Evolutionary conservation across 352 stramenopile genomes (phyloP), one percentile per base, ranked within the genome.

Genomic region (Phytophthora pisi): DNA sequence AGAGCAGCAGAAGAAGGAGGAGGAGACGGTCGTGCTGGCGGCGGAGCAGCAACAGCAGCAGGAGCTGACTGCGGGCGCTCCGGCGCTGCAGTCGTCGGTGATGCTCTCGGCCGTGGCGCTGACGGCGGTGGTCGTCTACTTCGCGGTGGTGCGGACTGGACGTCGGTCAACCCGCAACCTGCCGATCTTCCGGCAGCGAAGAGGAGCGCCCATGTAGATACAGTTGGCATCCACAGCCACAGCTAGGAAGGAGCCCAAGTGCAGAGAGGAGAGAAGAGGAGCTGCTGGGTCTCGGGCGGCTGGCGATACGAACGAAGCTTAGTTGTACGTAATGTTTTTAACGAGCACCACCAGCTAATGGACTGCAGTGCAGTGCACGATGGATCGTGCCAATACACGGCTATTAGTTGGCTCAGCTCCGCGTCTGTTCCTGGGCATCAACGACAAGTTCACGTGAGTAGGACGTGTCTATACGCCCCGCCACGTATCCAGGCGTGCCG

Each of bases 141-240:
- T 63, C 5, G 61, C 55, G 1, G 23, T 64, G 18, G 38, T 64
- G 68, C 57, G 62, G 10, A 36, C 10, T 46, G 38, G 51, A 3
- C 56, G 68, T 16, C 26, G 62, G 5, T 47, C 34, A 8, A 45
- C 54, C 2, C 34, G 62, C 36, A 64, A 61, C 28, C 53, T 74
- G 10, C 66, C 66, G 26, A 70, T 70, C 42, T 70, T 74, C 50
- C 50, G 66, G 3, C 61, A 73, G 23, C 59, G 64, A 28, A 54
- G 66, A 18, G 61, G 46, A 56, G 52, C 46, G 20, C 47, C 47
- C 46, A 47, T 57, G 45, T 68, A 72, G 46, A 67, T 49, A 49
- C 42, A 18, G 7, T 49, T 13, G 34, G 16, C 34, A 42, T 9
- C 30, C 30, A 34, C 7, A 34, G 30, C 30, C 30, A 34, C 2